Base-by-base conservation (phyloP, 805 yeast genomes). In the Pichia ethanolica region DNA sequence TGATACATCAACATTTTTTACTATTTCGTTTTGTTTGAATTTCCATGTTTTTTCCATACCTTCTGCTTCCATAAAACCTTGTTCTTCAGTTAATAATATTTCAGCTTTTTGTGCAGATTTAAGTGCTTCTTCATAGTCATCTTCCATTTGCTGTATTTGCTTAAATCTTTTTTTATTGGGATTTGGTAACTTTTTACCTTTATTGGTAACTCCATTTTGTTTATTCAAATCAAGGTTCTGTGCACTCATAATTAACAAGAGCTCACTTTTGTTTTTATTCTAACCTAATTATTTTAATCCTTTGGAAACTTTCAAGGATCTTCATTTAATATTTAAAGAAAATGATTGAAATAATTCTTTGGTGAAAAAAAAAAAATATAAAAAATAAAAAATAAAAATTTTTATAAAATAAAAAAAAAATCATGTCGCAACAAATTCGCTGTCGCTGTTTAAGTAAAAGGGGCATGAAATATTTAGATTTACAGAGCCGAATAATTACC, bases 21-120 rank as follows among this genome's bases (percentile, higher is more conserved):
- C 76, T 36, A 93, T 83, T 46, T 91, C 97, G 12, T 77, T 76
- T 64, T 93, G 99, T 35, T 74, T 78, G 57, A 87, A 87, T 66
- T 86, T 87, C 70, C 72, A 88, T 0, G 99, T 93, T 65, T 81
- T 83, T 68, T 93, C 99, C 90, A 91, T 82, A n/a, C 83, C 83
- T 60, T 93, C 99, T 6, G 97, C 89, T 66, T 93, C 99, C 53
- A 93, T 66, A 59, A 74, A 85, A 42, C 99, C 99, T 5, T 75
- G 78, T 32, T 85, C 83, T 69, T 93, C 98, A 53, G 86, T 87
- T 35, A 89, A 70, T 54, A 93, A 73, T 59, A 89, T 75, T 59
- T 93, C 97, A 0, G 97, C 86, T 5, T 84, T 82, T 10, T 90
- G 89, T 2, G 96, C 97, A 9, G 89, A 77, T 55, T 75, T 72